Base-by-base conservation (phyloP, 2,329 filamentous ascomycete genomes). In the Sclerotinia subarctica region DNA sequence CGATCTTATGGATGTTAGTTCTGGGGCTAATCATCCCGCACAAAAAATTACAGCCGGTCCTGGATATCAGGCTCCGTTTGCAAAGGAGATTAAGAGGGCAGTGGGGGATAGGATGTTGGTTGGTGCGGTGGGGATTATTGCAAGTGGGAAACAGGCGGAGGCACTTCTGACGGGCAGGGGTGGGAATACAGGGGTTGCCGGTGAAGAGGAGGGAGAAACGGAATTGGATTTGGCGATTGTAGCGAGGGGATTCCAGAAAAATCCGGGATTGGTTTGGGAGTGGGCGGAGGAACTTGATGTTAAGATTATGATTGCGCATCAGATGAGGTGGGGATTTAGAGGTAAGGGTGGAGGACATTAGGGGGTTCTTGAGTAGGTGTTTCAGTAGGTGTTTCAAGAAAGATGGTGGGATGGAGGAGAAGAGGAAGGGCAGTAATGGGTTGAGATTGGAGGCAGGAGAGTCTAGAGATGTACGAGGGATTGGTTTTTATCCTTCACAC, bases 1-100 rank as follows among this genome's bases (percentile, higher is more conserved):
- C 3, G 91, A 95, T 76, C 80, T 95, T 1, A 80, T 95, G 1
- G 92, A 95, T 74, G 85, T 94, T 11, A 90, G 86, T 1, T 85
- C 84, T 2, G 91, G 87, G 0, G 92, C 90, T 4, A 85, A 85
- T 59, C 86, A 92, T 74, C 78, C 82, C 0, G 75, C 78, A 59
- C 86, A 88, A 72, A 85, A 88, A 68, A 83, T 90, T 65, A 80
- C 82, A 32, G 76, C 79, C 2, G 86, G 85, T 0, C 87, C 88
- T 0, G 89, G 83, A 0, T 94, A 93, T 79, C 91, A 94, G 78
- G 88, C 85, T 0, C 86, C 84, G 0, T 90, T 93, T 72, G 87
- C 92, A 0, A 86, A 89, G 74, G 82, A 84, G 5, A 86, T 93
- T 67, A 93, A 93, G 81, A 84, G 88, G 72, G 88, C 84, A 1